A percentile compares a stretch with the other conserved stretches of the same genome.
These are phyloP conservation scores for Dovyalis caffra DNA, from an alignment of 345 rosid species.

Conservation along the genomic window DNA sequence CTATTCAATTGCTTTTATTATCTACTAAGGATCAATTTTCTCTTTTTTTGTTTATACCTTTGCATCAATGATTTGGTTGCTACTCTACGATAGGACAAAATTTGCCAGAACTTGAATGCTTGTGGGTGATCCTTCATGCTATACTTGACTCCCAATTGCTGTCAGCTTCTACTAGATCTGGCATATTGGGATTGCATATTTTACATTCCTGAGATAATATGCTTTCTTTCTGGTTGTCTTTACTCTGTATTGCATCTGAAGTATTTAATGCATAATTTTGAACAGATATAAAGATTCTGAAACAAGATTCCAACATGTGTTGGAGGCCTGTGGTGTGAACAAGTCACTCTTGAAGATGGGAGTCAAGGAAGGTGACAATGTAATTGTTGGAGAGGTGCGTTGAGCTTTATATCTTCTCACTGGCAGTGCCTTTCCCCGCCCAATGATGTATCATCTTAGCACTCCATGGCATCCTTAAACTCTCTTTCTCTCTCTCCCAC, in stretches of 20 bases:
- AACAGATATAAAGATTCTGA: constrained; percentile 85
- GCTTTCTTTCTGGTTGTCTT: neutral
- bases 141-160: too few species aligned
- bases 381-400: constrained; percentile 85
- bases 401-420: neutral
- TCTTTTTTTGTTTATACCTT: neutral
- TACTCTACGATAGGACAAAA: neutral
- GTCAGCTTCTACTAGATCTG: neutral
- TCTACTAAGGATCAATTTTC: neutral
- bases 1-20: neutral
- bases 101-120: neutral
- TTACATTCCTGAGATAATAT: neutral
- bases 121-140: neutral
- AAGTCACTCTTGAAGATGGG: constrained; percentile 73
- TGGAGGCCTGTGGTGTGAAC: constrained; percentile 89
- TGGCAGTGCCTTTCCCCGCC: neutral
- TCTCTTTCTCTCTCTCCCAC: neutral
- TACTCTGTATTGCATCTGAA: neutral
- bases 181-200: neutral
- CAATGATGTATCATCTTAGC: neutral
- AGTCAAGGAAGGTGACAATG: constrained; percentile 91
- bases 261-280: constrained; percentile 14
- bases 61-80: neutral
- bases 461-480: neutral
- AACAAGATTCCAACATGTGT: constrained; percentile 77